Conservation (phyloP, 2,329 filamentous ascomycete species). For the Arthrobotrys musiformis region DNA sequence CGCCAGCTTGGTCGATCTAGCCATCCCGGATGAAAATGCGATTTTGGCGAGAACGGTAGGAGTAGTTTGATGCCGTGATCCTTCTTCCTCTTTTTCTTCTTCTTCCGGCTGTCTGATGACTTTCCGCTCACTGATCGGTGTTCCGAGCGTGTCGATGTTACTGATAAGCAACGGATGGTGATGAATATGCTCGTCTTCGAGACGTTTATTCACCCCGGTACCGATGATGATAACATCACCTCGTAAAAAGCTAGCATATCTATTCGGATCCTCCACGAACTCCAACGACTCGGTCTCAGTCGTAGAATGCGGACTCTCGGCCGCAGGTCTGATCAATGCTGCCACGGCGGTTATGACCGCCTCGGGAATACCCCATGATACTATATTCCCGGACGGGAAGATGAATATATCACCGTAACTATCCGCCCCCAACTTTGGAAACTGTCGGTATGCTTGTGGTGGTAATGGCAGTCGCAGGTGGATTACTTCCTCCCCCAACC, state of each 20-base stretch:
- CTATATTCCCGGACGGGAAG: slow-evolving; percentile 92
- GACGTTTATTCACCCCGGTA: slow-evolving; percentile 75
- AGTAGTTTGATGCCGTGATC: slow-evolving; percentile 62
- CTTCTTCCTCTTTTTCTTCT: slow-evolving; percentile 41
- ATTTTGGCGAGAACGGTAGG: slow-evolving; percentile 87
- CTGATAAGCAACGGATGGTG: slow-evolving; percentile 30
- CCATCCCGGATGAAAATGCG: slow-evolving; percentile 93
- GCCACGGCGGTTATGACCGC: slow-evolving; percentile 76
- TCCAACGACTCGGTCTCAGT: slow-evolving; percentile 91
- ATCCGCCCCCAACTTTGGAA: slow-evolving; percentile 65
- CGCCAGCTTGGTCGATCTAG: slow-evolving; percentile 90
- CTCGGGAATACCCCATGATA: slow-evolving; percentile 87
- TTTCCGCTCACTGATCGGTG: slow-evolving; percentile 5
- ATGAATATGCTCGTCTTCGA: slow-evolving; percentile 50
- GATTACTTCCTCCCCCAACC: slow-evolving; percentile 73
- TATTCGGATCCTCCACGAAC: slow-evolving; percentile 78
- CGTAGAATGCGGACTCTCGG: slow-evolving; percentile 75
- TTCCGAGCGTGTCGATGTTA: slow-evolving; percentile 14
- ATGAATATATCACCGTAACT: slow-evolving; percentile 89
- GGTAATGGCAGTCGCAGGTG: slow-evolving; percentile 67
- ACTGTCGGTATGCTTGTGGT: slow-evolving; percentile 59
- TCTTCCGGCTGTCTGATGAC: slow-evolving; percentile 2
- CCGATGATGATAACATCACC: slow-evolving; percentile 91
- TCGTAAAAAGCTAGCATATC: slow-evolving; percentile 79
- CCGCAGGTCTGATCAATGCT: slow-evolving; percentile 78